These are phyloP conservation scores for Marasmius tenuissimus DNA, from an alignment of 1,284 basidiomycete genomes.

Conservation along the genomic window DNA sequence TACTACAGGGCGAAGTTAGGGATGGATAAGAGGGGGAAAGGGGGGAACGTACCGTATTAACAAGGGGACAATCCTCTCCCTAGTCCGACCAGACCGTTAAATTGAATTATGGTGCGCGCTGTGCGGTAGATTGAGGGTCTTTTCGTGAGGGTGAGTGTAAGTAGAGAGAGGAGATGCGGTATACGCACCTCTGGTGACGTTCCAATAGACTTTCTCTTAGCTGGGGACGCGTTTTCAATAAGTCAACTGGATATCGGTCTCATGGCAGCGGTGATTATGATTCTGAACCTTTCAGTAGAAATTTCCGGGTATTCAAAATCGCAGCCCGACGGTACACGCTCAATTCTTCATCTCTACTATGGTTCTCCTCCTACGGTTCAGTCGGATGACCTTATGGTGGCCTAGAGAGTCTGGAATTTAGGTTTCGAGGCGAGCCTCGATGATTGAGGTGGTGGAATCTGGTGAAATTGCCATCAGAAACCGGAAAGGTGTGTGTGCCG, in stretches of 20 bases:
- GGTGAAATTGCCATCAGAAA: no score
- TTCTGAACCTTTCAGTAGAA: no score
- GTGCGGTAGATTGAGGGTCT: conserved; percentile 45
- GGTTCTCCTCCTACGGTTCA: no score
- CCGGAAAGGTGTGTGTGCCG: no score
- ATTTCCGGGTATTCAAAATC: no score
- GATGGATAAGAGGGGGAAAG: conserved; percentile 32
- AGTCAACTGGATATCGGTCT: conserved; percentile 75
- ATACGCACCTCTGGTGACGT: conserved; percentile 14
- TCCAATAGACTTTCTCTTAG: conserved; percentile 55
- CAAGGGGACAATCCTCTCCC: conserved; percentile 90
- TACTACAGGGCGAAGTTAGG: conserved; percentile 53
- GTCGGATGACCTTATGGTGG: no score
- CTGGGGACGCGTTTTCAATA: conserved; percentile 87
- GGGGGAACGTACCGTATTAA: conserved; percentile 50
- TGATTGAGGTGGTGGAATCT: no score
- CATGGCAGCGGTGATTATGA: no score
- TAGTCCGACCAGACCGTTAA: conserved; percentile 66
- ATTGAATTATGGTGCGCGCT: conserved; percentile 57
- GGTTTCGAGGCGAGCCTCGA: conserved; percentile 80
- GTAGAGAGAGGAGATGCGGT: background rate
- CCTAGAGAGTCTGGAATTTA: no score
- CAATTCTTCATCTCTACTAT: no score
- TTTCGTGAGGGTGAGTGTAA: conserved; percentile 48
- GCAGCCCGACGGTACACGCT: no score